phyloP scores from a whole-genome alignment of 164 flowering plant species.

The Pachysandra terminalis region DNA sequence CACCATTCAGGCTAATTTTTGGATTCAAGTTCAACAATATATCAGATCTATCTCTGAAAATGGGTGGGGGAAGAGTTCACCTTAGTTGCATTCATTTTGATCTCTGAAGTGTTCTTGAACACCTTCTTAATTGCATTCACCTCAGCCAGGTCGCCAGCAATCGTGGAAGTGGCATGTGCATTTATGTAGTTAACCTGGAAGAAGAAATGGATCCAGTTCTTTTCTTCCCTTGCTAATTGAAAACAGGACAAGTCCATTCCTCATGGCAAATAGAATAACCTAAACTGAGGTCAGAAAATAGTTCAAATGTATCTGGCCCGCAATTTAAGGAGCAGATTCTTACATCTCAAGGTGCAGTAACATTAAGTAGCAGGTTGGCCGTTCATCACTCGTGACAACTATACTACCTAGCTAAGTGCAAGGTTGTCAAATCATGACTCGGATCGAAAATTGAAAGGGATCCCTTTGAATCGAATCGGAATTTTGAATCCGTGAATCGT shows the following conservation, averaged over 20 bases:
- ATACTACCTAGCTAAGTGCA: too few species aligned
- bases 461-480: too few species aligned
- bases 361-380: too few species aligned
- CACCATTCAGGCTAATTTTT: too few species aligned
- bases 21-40: too few species aligned
- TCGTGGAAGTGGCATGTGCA: constrained; percentile 94
- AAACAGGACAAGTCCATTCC: not conserved
- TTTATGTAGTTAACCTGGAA: constrained; percentile 91
- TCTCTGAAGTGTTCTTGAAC: constrained; percentile 72
- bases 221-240: not conserved
- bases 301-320: too few species aligned
- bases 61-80: constrained; percentile 20
- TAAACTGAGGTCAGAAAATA: not conserved
- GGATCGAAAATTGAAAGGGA: too few species aligned
- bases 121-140: constrained; percentile 93
- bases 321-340: not conserved
- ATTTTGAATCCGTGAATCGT: too few species aligned
- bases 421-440: too few species aligned
- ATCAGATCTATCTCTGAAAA: too few species aligned
- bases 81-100: constrained; percentile 94
- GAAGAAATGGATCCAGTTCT: not conserved
- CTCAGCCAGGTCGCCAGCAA: constrained; percentile 95
- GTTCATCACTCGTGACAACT: too few species aligned
- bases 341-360: too few species aligned
- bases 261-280: not conserved